Evolutionary conservation across 75 land plant genomes (phyloP), one percentile per base, ranked within the genome.

Genomic region (Adiantum capillusveneris): DNA sequence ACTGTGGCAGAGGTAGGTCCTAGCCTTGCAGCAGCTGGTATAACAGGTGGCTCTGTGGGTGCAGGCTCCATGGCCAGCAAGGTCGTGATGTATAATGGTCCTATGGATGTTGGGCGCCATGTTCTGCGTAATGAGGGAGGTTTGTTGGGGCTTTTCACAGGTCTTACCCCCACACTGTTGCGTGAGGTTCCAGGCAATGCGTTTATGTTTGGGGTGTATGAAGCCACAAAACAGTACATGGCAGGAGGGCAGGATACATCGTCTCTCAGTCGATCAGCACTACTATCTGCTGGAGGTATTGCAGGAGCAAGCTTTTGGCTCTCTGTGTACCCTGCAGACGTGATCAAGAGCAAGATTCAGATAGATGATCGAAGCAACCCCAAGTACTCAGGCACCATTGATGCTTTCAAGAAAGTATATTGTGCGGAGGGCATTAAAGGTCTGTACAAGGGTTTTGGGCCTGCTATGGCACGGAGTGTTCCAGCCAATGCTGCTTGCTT

Each of bases 401-500:
- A 90, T 64, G 96, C 98, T 6, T 84, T 90, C 58, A 68, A 50
- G 54, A 94, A 86, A 69, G 88, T 81, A 25, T 53, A 60, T 34
- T 62, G 74, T 0, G 31, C 80, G 0, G 98, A 94, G 56, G 98
- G 98, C 0, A 62, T 84, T 2, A 86, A 81, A 68, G 98, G 98
- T n/a, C 76, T 90, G 1, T 94, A 86, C 64, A 83, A 71, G 60
- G 98, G 98, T 0, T 94, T 94, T 48, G 96, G 96, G 6, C 98
- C 98, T 5, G 98, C 98, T 58, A 86, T 94, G 98, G 90, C 77
- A 1, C 71, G 98, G n/a, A 94, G 98, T 60, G 82, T 94, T 11
- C 98, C 98, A 11, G 98, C 98, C 39, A 94, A 94, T 78, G 96
- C 98, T 1, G 98, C 91, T 14, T 94, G 98, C 64, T 94, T 94